Percentiles rank a stretch among this genome's conserved stretches.
phyloP scores from a whole-genome alignment of 306 rosid species.

The Comarum palustre region DNA sequence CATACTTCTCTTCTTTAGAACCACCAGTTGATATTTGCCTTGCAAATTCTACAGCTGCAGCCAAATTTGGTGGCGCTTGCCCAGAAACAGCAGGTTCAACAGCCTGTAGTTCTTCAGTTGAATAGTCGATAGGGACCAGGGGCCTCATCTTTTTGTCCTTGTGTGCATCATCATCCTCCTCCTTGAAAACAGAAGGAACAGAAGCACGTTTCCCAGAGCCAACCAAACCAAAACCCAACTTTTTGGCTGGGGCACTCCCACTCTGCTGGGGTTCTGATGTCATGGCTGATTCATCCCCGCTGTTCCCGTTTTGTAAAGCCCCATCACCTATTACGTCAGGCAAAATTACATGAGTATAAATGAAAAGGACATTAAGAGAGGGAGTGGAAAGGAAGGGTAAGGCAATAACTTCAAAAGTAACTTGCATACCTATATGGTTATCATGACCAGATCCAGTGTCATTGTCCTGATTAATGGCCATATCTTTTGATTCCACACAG shows the following conservation, averaged over 20 bases:
- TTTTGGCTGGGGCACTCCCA: slow-evolving; percentile 68
- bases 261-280: slow-evolving; percentile 60
- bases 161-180: slow-evolving; percentile 93
- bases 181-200: slow-evolving; percentile 85
- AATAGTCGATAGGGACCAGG: slow-evolving; percentile 94
- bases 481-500: slow-evolving; percentile 39
- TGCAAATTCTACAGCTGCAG: slow-evolving; percentile 98
- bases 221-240: slow-evolving; percentile 89
- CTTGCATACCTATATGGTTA: slow-evolving; percentile 46
- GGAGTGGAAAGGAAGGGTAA: not conserved
- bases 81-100: slow-evolving; percentile 66
- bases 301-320: slow-evolving; percentile 42
- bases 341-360: slow-evolving; percentile 29
- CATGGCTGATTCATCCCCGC: slow-evolving; percentile 49
- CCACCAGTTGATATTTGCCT: slow-evolving; percentile 73
- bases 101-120: slow-evolving; percentile 93
- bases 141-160: slow-evolving; percentile 98
- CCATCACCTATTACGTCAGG: slow-evolving; percentile 50
- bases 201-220: slow-evolving; percentile 95
- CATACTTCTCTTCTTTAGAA: slow-evolving; percentile 73
- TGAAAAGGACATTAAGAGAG: not conserved
- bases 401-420: not conserved
- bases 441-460: slow-evolving; percentile 46
- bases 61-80: slow-evolving; percentile 75
- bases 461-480: slow-evolving; percentile 38